Percentiles rank a stretch among this genome's conserved stretches.
These are phyloP conservation scores for Candida pini DNA, from an alignment of 805 yeast genomes.

Conservation along the genomic window DNA sequence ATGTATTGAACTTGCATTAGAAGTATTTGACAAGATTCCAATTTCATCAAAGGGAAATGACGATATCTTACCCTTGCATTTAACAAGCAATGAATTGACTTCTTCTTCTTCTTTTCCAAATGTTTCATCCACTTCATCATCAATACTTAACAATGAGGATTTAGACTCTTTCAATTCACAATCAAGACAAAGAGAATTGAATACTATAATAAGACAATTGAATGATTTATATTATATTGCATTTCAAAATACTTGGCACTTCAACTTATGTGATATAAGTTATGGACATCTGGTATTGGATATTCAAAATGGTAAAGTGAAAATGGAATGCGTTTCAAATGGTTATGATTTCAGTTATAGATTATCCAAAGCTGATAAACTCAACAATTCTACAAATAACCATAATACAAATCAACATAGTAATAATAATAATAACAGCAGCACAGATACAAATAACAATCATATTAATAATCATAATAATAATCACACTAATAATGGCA, in stretches of 20 bases:
- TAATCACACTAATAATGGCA: no score
- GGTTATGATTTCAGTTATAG: conserved; percentile 64
- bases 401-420: no score
- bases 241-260: conserved; percentile 73
- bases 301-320: conserved; percentile 41
- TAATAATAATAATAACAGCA: conserved; percentile 2
- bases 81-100: conserved; percentile 9
- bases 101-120: background rate
- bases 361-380: conserved; percentile 4
- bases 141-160: conserved; percentile 28
- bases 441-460: no score
- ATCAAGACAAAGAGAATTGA: conserved; percentile 34
- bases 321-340: conserved; percentile 45
- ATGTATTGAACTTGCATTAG: conserved; percentile 49
- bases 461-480: no score
- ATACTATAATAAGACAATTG: conserved; percentile 39
- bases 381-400: no score
- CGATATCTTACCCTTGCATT: conserved; percentile 26
- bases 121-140: no score
- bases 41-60: conserved; percentile 34
- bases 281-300: conserved; percentile 44
- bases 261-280: conserved; percentile 58
- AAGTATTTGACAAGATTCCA: conserved; percentile 59
- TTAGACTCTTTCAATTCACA: conserved; percentile 37
- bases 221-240: conserved; percentile 60